Evolutionary conservation across 169 alveolate genomes (phyloP).

Genomic region (Cryptosporidium felis): DNA sequence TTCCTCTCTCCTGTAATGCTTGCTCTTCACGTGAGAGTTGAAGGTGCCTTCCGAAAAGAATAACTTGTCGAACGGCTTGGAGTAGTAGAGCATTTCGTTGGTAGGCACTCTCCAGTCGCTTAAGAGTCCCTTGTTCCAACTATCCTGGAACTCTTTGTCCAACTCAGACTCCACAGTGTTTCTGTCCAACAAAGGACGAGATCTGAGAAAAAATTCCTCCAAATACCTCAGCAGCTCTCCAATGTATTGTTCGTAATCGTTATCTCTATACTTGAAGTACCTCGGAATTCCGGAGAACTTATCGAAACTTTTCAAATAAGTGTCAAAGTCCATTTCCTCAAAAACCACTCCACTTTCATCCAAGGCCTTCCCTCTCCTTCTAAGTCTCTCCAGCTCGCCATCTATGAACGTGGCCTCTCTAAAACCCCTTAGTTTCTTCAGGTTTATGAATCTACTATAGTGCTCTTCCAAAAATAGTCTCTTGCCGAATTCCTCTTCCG

Average conservation of each 20-base stretch:
- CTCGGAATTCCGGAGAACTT: constrained; percentile 81
- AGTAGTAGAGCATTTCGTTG: constrained; percentile 77
- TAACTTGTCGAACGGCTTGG: constrained; percentile 80
- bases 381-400: constrained; percentile 55
- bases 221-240: constrained; percentile 75
- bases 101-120: constrained; percentile 82
- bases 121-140: constrained; percentile 76
- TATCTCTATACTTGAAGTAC: constrained; percentile 81
- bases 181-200: constrained; percentile 79
- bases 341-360: constrained; percentile 58
- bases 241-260: constrained; percentile 77
- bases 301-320: constrained; percentile 79
- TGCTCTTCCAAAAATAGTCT: constrained; percentile 78
- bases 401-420: constrained; percentile 65
- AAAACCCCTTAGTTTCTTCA: constrained; percentile 76
- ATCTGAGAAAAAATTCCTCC: constrained; percentile 75
- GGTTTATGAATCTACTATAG: constrained; percentile 79
- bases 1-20: constrained; percentile 78
- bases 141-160: constrained; percentile 76
- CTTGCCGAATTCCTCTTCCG: constrained; percentile 83
- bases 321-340: constrained; percentile 80
- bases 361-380: constrained; percentile 12
- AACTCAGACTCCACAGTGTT: constrained; percentile 74
- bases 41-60: constrained; percentile 77
- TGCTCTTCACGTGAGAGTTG: constrained; percentile 73